Evolutionary conservation across 345 rosid genomes (phyloP).

Genomic region (Erysimum cheiranthoides): DNA sequence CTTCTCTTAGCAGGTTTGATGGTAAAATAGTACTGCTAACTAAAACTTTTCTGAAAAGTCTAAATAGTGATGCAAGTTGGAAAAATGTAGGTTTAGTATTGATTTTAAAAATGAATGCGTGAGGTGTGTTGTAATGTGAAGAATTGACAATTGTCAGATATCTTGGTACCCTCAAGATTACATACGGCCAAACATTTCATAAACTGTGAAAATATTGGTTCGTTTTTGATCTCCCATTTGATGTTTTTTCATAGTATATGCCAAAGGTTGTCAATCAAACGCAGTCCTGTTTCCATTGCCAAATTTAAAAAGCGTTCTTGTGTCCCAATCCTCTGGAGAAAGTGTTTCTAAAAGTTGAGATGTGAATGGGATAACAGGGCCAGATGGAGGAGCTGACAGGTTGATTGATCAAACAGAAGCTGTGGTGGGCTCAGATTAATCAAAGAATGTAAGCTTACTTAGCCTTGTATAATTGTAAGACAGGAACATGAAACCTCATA

Average conservation of each 20-base stretch:
- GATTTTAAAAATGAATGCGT: background rate
- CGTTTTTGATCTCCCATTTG: background rate
- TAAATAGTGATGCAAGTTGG: background rate
- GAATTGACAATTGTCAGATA: background rate
- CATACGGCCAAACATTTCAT: background rate
- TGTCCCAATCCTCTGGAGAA: background rate
- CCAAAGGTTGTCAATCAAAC: background rate
- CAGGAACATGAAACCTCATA: conserved; percentile 31
- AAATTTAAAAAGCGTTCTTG: background rate
- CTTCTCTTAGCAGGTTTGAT: background rate
- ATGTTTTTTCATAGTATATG: background rate
- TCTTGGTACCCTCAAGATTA: background rate
- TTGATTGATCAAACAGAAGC: conserved; percentile 53
- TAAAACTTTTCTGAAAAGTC: background rate
- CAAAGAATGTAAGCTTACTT: conserved; percentile 21
- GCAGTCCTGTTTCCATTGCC: background rate
- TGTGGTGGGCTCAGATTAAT: background rate
- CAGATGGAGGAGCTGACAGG: conserved; percentile 85
- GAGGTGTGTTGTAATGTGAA: background rate
- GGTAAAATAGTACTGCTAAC: background rate
- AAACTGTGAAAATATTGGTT: background rate
- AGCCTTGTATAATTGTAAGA: conserved; percentile 35
- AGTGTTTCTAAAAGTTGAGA: background rate
- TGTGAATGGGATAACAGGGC: conserved; percentile 62
- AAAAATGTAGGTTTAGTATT: background rate